Evolutionary conservation across 208 protist genomes (phyloP).

Genomic region (Lotmaria passim): DNA sequence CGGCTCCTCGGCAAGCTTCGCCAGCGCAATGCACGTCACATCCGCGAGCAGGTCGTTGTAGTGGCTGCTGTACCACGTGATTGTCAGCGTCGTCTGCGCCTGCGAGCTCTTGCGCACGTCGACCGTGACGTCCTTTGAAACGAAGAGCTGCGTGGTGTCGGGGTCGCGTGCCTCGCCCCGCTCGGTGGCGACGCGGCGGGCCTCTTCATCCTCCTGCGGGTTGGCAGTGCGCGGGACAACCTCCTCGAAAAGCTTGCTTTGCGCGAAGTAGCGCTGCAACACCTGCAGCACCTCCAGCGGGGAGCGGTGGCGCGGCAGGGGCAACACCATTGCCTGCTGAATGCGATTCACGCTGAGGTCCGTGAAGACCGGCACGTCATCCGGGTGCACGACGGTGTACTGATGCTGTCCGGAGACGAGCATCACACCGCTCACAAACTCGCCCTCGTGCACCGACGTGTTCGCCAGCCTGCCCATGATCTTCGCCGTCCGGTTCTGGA

Average conservation of each 20-base stretch:
- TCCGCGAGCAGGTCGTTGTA: slow-evolving; percentile 92
- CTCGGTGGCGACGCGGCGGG: slow-evolving; percentile 23
- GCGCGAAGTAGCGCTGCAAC: slow-evolving; percentile 85
- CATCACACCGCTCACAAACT: slow-evolving; percentile 88
- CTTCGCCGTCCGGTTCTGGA: slow-evolving; percentile 91
- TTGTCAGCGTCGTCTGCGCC: slow-evolving; percentile 85
- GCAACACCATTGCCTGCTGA: slow-evolving; percentile 87
- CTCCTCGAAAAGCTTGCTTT: slow-evolving; percentile 80
- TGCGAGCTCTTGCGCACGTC: slow-evolving; percentile 73
- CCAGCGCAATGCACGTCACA: slow-evolving; percentile 87
- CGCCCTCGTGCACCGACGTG: slow-evolving; percentile 46
- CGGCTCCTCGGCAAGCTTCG: slow-evolving; percentile 72
- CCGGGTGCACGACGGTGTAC: slow-evolving; percentile 85
- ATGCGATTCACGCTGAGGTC: slow-evolving; percentile 81
- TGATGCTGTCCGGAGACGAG: slow-evolving; percentile 86
- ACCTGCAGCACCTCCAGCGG: slow-evolving; percentile 79
- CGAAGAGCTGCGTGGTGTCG: slow-evolving; percentile 43
- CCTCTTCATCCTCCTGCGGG: slow-evolving; percentile 26
- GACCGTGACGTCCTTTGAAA: slow-evolving; percentile 75
- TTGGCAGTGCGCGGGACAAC: slow-evolving; percentile 21
- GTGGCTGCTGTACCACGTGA: slow-evolving; percentile 82
- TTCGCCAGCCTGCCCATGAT: slow-evolving; percentile 85
- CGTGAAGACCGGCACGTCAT: slow-evolving; percentile 88
- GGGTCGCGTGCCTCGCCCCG: slow-evolving; percentile 28
- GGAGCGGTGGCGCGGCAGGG: slow-evolving; percentile 77